Base-by-base conservation (phyloP, 1,139 yeast species). In the Pichia sp. region DNA sequence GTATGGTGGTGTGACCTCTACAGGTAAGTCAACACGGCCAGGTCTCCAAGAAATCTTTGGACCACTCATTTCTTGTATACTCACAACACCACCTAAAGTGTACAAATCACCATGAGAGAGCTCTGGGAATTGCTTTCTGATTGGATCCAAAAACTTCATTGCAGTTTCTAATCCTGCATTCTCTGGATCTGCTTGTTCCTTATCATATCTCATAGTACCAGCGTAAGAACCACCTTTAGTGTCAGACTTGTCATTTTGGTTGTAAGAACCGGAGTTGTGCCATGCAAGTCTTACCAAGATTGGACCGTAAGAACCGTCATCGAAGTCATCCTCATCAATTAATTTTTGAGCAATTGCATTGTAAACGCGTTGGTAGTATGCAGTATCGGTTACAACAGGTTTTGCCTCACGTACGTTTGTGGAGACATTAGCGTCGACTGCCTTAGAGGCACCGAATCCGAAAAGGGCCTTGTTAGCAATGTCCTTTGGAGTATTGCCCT, bases 41-140 rank as follows among this genome's bases (percentile, higher is more conserved):
- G 91, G 74, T 66, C 93, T 77, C 95, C 95, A 86, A 38, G 75
- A 71, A 50, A 86, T 71, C 56, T 78, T 79, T 40, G 96, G 96
- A 13, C 96, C 96, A 38, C 79, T 79, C 60, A 81, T 59, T 60
- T 85, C 96, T 64, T 87, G 96, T 39, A 87, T 67, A 10, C 88
- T 94, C 38, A 66, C 74, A 37, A 86, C 94, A 47, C 96, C 96
- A 33, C 80, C 93, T 30, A 87, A 66, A 17, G 96, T 85, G 73
- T 82, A 85, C 54, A 87, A 70, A 60, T 87, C 96, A 53, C 96
- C 96, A 58, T 83, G 70, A 20, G 87, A 75, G 33, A 87, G 58
- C 82, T 93, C 85, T 19, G 88, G 84, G 60, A 70, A 77, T 55
- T 75, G 60, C 30, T 65, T 64, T 36, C 66, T 61, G 50, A 87